Conservation (phyloP, 345 rosid species). For the Eucalyptus erythrocorys region DNA sequence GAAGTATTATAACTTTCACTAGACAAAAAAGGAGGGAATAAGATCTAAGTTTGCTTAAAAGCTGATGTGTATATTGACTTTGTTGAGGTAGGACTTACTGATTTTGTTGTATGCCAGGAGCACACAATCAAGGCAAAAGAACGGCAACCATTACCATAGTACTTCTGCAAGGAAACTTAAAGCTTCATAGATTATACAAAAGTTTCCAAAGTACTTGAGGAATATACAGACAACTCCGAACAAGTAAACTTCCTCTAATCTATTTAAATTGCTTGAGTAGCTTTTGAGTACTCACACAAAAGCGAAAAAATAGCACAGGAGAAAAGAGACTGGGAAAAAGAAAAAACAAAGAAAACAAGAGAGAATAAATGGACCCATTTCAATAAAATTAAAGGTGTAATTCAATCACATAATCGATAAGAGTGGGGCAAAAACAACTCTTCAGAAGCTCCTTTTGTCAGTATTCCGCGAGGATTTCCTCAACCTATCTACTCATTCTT, state of each 20-base stretch:
- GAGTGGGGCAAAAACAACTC: constrained; percentile 22
- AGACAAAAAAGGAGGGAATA: neutral
- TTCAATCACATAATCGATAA: constrained; percentile 17
- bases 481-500: constrained; percentile 51
- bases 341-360: neutral
- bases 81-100: neutral
- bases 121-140: neutral
- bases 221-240: neutral
- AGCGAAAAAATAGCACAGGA: neutral
- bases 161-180: neutral
- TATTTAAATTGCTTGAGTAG: constrained; percentile 12
- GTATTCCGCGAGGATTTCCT: constrained; percentile 17
- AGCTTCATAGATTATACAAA: neutral
- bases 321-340: neutral
- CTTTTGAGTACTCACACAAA: neutral
- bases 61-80: neutral
- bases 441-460: constrained; percentile 25
- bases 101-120: neutral
- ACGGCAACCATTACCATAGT: neutral
- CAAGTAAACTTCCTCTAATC: constrained; percentile 15
- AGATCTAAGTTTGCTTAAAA: neutral
- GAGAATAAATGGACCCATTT: constrained; percentile 6
- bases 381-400: constrained; percentile 18
- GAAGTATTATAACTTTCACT: neutral
- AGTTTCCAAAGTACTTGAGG: neutral